Base-by-base conservation (phyloP, 2,329 filamentous ascomycete genomes). In the Metarhizium humberi region DNA sequence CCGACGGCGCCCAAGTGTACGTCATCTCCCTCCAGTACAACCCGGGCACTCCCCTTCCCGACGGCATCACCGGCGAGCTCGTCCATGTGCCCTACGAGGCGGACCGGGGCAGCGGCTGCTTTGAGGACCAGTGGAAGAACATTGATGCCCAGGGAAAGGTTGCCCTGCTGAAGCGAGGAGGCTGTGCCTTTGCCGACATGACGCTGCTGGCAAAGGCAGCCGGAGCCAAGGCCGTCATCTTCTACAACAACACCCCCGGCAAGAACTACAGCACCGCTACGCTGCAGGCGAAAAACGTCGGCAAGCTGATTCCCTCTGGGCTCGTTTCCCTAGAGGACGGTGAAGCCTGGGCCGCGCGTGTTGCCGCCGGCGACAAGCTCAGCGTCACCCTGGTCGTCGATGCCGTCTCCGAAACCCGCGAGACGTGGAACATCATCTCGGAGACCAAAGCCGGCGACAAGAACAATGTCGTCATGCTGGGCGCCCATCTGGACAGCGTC, bases 181-280 rank as follows among this genome's bases (percentile, higher is more conserved):
- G 51, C 25, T 78, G 75, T 56, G 64, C 67, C n/a, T 69, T 76
- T 42, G 54, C 68, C 4, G 67, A 71, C 54, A 77, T 76, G 64
- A 63, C 74, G 40, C 71, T 68, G 61, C 67, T 75, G 4, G 75
- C 75, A 40, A 70, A 65, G 59, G 64, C 66, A 2, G 65, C 71
- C 34, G 74, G 74, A 42, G 75, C 74, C 2, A 13, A 71, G 5
- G 74, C 67, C 42, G 71, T 78, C 1, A 69, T 87, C 51, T 72
- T 87, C 56, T 86, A 83, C 69, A 81, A 87, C 74, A 82, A 85
- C 58, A 71, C 67, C 2, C 66, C 75, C 0, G 80, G 78, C 1
- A 57, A 56, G 3, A 50, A 67, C 3, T 64, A 75, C 2, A 68
- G 69, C 10, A 34, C 20, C n/a, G 81, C 79, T 14, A 84, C 80